These are phyloP conservation scores for Yamadazyma takamatsuzukensis DNA, from an alignment of 805 yeast species.

Conservation along the genomic window DNA sequence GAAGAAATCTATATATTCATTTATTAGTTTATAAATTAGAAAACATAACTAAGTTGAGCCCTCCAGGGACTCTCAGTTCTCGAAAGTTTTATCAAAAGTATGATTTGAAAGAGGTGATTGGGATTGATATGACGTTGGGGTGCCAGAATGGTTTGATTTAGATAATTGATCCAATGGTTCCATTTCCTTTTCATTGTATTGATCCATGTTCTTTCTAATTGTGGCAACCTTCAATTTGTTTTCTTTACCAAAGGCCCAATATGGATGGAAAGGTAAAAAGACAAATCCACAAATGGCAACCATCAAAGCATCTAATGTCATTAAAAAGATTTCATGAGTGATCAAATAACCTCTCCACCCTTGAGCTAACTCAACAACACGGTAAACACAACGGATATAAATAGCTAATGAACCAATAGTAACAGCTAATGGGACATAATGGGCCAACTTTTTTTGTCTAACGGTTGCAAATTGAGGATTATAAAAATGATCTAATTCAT, in stretches of 20 bases:
- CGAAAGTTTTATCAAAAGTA: no score
- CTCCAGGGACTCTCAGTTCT: no score
- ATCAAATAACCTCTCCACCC: conserved; percentile 34
- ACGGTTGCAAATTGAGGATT: conserved; percentile 19
- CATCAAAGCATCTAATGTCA: conserved; percentile 36
- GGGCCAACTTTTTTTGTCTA: conserved; percentile 20
- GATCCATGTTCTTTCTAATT: conserved; percentile 10
- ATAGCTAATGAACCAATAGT: conserved; percentile 26
- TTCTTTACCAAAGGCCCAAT: conserved; percentile 35
- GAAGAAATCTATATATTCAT: no score
- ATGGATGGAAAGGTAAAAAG: conserved; percentile 35
- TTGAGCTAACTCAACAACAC: conserved; percentile 37
- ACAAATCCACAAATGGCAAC: conserved; percentile 27
- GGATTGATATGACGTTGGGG: no score
- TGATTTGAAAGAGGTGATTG: no score
- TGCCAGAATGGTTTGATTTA: no score
- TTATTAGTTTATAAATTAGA: no score
- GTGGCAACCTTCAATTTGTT: conserved; percentile 11
- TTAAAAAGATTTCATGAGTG: conserved; percentile 30
- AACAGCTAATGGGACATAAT: conserved; percentile 29
- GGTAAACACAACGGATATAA: conserved; percentile 30
- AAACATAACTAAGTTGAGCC: no score
- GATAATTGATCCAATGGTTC: no score
- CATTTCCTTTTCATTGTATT: conserved; percentile 1
- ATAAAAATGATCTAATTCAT: conserved; percentile 24